Base-by-base conservation (phyloP, 2,329 filamentous ascomycete species). In the Geoglossum cookeanum region DNA sequence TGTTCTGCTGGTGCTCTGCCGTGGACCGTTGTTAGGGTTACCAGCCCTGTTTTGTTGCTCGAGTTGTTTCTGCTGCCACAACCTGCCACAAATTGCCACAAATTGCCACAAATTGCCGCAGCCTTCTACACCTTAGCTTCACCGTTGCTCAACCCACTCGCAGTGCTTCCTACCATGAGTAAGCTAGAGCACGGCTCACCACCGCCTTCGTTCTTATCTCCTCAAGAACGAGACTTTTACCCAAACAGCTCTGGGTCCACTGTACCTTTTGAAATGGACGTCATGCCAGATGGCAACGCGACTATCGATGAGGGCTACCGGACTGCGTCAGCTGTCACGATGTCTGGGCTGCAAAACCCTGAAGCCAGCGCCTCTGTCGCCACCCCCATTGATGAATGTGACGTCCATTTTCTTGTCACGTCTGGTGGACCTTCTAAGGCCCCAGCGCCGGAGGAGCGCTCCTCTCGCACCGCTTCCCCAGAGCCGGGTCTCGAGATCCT, bases 401-500 rank as follows among this genome's bases (percentile, higher is more conserved):
- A 29, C n/a, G 13, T 11, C 29, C 29, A 35, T 42, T 61, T 52
- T 61, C 61, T 56, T 62, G 64, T 58, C 57, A 58, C 57, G 56
- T 57, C 60, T 52, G 58, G 58, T 56, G 59, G 42, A 51, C 55
- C 60, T 59, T n/a, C 27, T 29, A 5, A 42, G 29, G 57, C 52
- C 11, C 13, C 42, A 2, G 33, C 15, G 22, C 13, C 30, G 48
- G 32, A 58, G 11, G 33, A 27, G 44, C 8, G 15, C 49, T 33
- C 22, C 32, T 56, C 54, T 15, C n/a, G 22, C 9, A 57, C 48
- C n/a, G 49, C 55, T 4, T 39, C 55, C 65, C 35, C 67, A 66
- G 0, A 70, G 70, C 54, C 66, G 60, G n/a, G 71, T 65, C 4
- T 78, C 69, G 61, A 74, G 64, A 48, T 77, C 5, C 78, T 88